Evolutionary conservation across 2,329 filamentous ascomycete species (phyloP), one percentile per base, ranked within the genome.

Genomic region (Cladobotryum protrusum): DNA sequence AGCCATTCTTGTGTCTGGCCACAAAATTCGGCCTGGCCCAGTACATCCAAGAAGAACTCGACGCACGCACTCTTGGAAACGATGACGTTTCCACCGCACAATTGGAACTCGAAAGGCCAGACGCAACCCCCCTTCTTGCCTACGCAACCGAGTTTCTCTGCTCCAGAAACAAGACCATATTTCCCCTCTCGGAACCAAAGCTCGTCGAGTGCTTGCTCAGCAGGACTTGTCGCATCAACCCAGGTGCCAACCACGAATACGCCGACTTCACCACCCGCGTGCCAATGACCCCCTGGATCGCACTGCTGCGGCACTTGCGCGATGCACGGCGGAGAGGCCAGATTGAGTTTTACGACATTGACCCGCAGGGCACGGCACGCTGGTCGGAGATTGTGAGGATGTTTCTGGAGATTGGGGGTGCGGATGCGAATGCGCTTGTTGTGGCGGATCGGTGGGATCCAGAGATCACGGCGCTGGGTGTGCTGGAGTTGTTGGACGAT

Each of bases 111-210:
- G 47, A 40, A 9, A 45, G 14, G 8, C 24, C 33, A 13, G 56
- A 53, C 3, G 52, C 58, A 1, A 64, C 63, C 3, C 66, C 66
- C 6, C 54, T 69, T 1, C 45, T 69, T 1, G 52, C 60, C 0
- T 64, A 67, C 33, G 65, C 66, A 2, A 61, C 59, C 2, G 66
- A 69, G 36, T 66, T 65, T 19, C 56, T 66, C 15, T 67, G 63
- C 49, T 65, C 64, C 1, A 59, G 65, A 9, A 60, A 63, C 39
- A 63, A 62, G 41, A 65, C 65, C 5, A 64, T 69, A 32, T 68
- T 61, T 45, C 66, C 66, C 0, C 56, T 64, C 2, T 68, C 66
- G 0, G 57, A 60, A 24, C 62, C 62, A 3, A 37, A 37, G 0
- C 56, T 69, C 3, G 54, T 69, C 15, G 37, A 43, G 7, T 54